Base-by-base conservation (phyloP, 345 rosid genomes). In the Eucalyptus marginata region DNA sequence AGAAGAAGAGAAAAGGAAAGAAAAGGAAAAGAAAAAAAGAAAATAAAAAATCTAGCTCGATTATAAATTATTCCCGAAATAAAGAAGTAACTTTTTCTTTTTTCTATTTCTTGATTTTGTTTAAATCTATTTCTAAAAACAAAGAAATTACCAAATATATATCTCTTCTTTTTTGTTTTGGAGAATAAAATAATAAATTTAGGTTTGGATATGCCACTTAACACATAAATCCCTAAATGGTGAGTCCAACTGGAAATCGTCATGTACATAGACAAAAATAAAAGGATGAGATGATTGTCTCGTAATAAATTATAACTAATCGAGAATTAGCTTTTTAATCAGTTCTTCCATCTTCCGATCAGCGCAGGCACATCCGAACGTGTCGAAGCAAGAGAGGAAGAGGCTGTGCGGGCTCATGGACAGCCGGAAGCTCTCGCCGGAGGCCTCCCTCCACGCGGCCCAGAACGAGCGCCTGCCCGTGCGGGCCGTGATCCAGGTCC, bases 381-480 rank as follows among this genome's bases (percentile, higher is more conserved):
- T 94, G 54, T 56, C 95, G 15, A 97, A 97, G 96, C 95, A 93
- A 89, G 98, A 96, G 54, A 95, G 96, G 88, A 97, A 95, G 89
- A 87, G 25, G 49, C 93, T 97, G 8, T 96, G 98, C 88, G 91
- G 93, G 59, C 90, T 96, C 86, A 94, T 97, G 62, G 99, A 96
- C 71, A 91, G 93, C 91, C 92, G 93, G 46, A 97, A 95, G 87
- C 94, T 97, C 87, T 92, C 99, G 13, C 92, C 92, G 2, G 99
- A 97, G 86, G 99, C 98, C 68, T 95, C 99, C 49, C 87, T 92
- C 66, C 99, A 96, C 29, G 99, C 97, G 2, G 95, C 96, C 5
- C 98, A 95, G 83, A 97, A 97, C 44, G 96, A 97, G 90, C 94
- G 99, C 49, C 91, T 97, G 88, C 98, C 99, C 0, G 96, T 96